Conservation (phyloP, 306 rosid species). For the Cucumis melo region DNA sequence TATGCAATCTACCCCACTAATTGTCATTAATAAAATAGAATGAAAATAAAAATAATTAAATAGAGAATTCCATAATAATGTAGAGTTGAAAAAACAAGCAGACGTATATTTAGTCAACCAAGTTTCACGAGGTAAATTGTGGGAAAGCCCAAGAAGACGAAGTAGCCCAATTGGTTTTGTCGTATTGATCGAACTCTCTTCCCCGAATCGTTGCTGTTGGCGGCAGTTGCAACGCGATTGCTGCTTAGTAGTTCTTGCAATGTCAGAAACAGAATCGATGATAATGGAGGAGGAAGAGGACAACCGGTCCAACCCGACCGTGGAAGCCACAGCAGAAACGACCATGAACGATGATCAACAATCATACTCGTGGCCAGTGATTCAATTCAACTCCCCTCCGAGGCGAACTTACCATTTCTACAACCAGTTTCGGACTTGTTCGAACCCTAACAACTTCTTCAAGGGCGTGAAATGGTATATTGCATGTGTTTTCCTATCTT, state of each 20-base stretch:
- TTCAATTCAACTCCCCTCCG: conserved; percentile 53
- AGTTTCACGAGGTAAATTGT: neutral
- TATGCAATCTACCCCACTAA: too few relatives aligned
- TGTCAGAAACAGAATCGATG: conserved; percentile 7
- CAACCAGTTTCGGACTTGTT: conserved; percentile 46
- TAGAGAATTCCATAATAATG: too few relatives aligned
- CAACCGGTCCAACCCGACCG: neutral
- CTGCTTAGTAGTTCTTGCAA: neutral
- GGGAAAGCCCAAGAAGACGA: neutral
- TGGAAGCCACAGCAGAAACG: neutral
- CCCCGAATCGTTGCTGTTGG: neutral
- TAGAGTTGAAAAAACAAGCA: too few relatives aligned
- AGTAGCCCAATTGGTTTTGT: neutral
- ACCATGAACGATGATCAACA: conserved; percentile 5
- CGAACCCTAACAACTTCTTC: conserved; percentile 80
- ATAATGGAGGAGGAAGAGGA: neutral
- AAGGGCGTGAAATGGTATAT: conserved; percentile 73
- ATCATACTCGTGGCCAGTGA: conserved; percentile 33
- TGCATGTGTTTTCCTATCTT: neutral
- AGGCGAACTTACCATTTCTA: conserved; percentile 57
- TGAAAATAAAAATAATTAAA: too few relatives aligned
- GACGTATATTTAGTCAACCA: neutral
- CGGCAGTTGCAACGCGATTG: neutral
- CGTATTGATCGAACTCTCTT: neutral
- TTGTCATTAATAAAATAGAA: too few relatives aligned